Conservation (phyloP, 2,329 filamentous ascomycete genomes). For the Lasiodiplodia gonubiensis region DNA sequence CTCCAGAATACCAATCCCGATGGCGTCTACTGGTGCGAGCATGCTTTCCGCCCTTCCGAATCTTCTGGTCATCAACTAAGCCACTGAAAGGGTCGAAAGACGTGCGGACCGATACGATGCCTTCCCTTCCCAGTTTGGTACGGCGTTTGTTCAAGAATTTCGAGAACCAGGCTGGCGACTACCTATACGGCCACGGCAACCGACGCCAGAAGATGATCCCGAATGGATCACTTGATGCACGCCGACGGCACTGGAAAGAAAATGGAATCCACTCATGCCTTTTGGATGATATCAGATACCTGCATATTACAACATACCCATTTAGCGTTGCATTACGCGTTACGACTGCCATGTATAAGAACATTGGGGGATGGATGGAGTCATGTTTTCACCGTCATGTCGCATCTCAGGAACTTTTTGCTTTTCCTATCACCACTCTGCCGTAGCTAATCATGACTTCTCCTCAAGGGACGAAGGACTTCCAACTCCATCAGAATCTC, state of each 20-base stretch:
- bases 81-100: constrained; percentile 7
- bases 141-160: constrained; percentile 7
- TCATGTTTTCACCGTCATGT: not conserved
- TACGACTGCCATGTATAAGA: not conserved
- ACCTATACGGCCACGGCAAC: not conserved
- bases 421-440: not conserved
- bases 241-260: not conserved
- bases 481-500: constrained; percentile 8
- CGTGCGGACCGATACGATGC: constrained; percentile 22
- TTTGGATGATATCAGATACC: not conserved
- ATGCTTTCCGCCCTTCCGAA: not conserved
- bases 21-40: constrained; percentile 19
- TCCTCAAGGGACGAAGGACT: constrained; percentile 7
- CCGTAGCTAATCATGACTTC: not conserved
- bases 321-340: constrained; percentile 3
- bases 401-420: not conserved
- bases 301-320: constrained; percentile 4
- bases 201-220: not conserved
- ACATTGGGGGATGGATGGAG: not conserved
- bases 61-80: not conserved
- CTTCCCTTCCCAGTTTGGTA: constrained; percentile 18
- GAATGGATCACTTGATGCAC: not conserved
- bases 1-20: constrained; percentile 22
- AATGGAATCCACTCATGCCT: not conserved
- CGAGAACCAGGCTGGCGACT: not conserved